Conservation (phyloP, 1,139 yeast species). For the Saccharomyces hybrid region DNA sequence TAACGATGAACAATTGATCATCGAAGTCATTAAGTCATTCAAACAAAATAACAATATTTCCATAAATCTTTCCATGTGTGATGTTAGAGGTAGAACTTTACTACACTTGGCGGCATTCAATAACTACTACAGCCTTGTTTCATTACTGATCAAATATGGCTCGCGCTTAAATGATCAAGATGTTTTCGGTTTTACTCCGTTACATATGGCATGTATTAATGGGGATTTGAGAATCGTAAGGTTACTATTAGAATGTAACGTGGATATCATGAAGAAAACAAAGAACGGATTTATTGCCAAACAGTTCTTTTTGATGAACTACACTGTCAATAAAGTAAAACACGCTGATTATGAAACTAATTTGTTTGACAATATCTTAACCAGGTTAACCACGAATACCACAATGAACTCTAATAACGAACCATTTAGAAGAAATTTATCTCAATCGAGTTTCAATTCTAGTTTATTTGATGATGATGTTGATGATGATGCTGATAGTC, state of each 20-base stretch:
- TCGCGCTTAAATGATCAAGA: constrained; percentile 72
- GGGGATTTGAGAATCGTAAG: constrained; percentile 53
- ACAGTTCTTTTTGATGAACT: constrained; percentile 41
- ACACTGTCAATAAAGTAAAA: constrained; percentile 9
- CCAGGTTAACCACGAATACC: not conserved
- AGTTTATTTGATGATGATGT: constrained; percentile 46
- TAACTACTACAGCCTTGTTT: constrained; percentile 56
- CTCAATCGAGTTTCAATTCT: constrained; percentile 43
- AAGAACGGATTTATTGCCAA: constrained; percentile 45
- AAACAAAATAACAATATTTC: constrained; percentile 27
- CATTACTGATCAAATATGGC: constrained; percentile 65
- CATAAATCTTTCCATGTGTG: constrained; percentile 68
- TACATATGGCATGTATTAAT: constrained; percentile 73
- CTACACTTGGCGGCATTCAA: constrained; percentile 75
- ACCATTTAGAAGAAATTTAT: constrained; percentile 10
- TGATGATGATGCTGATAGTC: not conserved
- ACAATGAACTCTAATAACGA: not conserved
- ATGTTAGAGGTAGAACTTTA: constrained; percentile 76
- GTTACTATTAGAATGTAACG: constrained; percentile 39
- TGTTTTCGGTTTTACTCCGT: constrained; percentile 73
- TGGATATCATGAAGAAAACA: constrained; percentile 52
- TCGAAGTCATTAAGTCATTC: constrained; percentile 53
- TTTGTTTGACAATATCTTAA: not conserved
- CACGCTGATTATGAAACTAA: not conserved
- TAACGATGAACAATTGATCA: constrained; percentile 49